Base-by-base conservation (phyloP, 75 land plant species). In the Gnetum montanum region DNA sequence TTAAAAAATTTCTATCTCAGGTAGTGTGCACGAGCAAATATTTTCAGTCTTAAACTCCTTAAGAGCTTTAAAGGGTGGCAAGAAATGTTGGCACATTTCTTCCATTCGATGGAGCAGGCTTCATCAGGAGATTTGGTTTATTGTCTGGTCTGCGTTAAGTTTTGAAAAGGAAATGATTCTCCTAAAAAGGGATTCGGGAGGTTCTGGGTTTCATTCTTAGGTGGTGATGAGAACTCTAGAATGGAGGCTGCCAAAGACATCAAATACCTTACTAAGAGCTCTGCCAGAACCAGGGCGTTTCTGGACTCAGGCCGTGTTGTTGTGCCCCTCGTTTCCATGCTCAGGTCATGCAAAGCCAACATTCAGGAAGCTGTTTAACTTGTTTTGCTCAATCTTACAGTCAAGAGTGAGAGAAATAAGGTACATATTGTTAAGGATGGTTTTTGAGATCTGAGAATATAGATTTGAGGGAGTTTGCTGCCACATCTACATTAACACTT, bases 381-480 rank as follows among this genome's bases (percentile, higher is more conserved):
- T 29, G 87, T 88, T 4, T 70, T 86, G 18, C 72, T 83, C 43
- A 86, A 86, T 46, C 90, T 86, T 38, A 83, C 90, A 48, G 90
- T 86, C 33, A 78, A 75, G 37, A 82, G 83, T 20, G 90, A 86
- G 55, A 68, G 52, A 54, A 88, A 88, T 60, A 88, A 88, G 66
- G 57, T 74, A 15, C 46, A 51, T 36, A 80, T 88, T 46, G 81
- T 77, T 3, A 75, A 77, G 19, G 64, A 84, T 28, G 93, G 93
- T 36, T 80, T 24, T 67, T 88, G 36, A 53, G 66, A 31, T 69
- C 73, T 1, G 44, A 62, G 7, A 58, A 46, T 47, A 31, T 36
- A 12, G 55, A 41, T 29, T 49, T 88, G 36, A 66, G 63, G 52
- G 93, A 88, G 37, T 58, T 72, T 54, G 84, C 85, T 31, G 64